Evolutionary conservation across 208 protist species (phyloP).

Genomic region (Leishmania major): DNA sequence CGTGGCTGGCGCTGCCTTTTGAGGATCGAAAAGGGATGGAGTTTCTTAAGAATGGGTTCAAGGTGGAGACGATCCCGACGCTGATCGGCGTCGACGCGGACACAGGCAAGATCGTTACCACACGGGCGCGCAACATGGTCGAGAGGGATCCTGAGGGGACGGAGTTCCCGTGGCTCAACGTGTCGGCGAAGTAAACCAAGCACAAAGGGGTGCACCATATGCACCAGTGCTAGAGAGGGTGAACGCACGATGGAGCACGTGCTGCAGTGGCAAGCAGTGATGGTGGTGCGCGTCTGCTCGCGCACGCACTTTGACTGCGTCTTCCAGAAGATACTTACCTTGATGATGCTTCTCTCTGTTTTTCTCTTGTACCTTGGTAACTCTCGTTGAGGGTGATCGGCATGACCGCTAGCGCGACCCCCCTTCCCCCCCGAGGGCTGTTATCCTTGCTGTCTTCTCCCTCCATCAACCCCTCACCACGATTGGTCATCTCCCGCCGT

Average conservation of each 20-base stretch:
- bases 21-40: slow-evolving; percentile 41
- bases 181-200: slow-evolving; percentile 3
- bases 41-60: slow-evolving; percentile 53
- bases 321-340: neutral
- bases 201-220: neutral
- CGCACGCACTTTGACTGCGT: neutral
- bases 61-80: slow-evolving; percentile 80
- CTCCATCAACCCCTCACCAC: neutral
- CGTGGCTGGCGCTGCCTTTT: slow-evolving; percentile 81
- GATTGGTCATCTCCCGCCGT: neutral
- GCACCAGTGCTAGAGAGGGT: neutral
- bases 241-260: neutral
- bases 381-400: neutral
- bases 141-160: slow-evolving; percentile 70
- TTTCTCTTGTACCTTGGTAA: neutral
- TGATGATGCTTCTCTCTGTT: neutral
- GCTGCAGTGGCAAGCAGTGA: neutral
- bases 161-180: slow-evolving; percentile 69
- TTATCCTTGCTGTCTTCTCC: neutral
- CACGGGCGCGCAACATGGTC: slow-evolving; percentile 52
- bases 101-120: slow-evolving; percentile 74
- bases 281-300: neutral
- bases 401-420: neutral
- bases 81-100: slow-evolving; percentile 78
- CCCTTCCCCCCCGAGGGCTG: neutral